Evolutionary conservation across 2,329 filamentous ascomycete genomes (phyloP).

Genomic region (Aphanocladium album): DNA sequence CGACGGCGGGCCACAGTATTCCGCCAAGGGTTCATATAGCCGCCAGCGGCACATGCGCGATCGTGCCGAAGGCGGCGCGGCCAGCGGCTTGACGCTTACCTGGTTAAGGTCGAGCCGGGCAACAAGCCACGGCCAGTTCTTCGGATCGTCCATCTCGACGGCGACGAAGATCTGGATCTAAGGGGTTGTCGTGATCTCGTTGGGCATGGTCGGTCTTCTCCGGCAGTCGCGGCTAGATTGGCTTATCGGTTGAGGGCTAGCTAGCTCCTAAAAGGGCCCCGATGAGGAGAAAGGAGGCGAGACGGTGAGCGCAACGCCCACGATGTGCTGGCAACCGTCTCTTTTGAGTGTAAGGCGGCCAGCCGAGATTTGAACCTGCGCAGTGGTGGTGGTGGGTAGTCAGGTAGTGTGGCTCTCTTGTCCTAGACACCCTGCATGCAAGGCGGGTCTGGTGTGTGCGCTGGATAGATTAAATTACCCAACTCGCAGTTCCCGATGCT

Average conservation of each 20-base stretch:
- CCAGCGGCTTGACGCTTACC: neutral
- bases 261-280: neutral
- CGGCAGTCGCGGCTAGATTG: neutral
- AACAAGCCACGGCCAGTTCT: slow-evolving; percentile 9
- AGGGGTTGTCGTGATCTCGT: neutral
- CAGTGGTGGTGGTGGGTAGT: neutral
- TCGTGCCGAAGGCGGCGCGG: neutral
- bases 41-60: neutral
- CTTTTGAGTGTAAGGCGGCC: slow-evolving; percentile 7
- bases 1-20: neutral
- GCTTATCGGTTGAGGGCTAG: neutral
- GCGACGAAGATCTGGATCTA: neutral
- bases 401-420: slow-evolving; percentile 2
- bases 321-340: neutral
- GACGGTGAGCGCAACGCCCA: neutral
- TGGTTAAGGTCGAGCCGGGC: slow-evolving; percentile 9
- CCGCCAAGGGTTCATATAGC: neutral
- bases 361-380: neutral
- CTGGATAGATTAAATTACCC: neutral
- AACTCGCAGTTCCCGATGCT: neutral
- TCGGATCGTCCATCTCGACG: slow-evolving; percentile 1
- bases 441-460: neutral
- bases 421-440: slow-evolving; percentile 4
- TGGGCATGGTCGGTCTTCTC: neutral
- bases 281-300: neutral